Evolutionary conservation across 2,329 filamentous ascomycete species (phyloP), one percentile per base, ranked within the genome.

Genomic region (Stagonosporopsis rhizophila): DNA sequence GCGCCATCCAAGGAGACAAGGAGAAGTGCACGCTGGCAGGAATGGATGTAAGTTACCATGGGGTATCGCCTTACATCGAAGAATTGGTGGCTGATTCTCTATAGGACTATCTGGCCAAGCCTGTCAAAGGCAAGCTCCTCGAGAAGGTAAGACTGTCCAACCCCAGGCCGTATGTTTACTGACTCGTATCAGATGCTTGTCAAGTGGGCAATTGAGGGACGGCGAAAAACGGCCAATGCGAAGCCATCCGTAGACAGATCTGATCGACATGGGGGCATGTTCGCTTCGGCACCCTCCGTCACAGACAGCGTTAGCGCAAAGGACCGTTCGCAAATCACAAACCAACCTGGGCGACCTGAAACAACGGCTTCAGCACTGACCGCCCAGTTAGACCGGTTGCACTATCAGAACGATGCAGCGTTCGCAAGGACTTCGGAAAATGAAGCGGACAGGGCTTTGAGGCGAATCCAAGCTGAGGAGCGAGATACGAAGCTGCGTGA

Each of bases 1-100:
- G 87, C 4, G 89, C 89, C 0, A 91, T 92, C 37, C 88, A 91
- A 69, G 89, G 89, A 4, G 89, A 92, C 66, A 81, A 83, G 44
- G 89, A 92, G 70, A 91, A 91, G 69, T 92, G 89, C 69, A 83
- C 85, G 57, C 83, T 82, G 58, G 87, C 88, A 8, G 89, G 89
- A 28, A 92, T 92, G 89, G 89, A 92, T 60, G 72, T 74, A 52
- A 72, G 70, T 68, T n/a, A 46, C 19, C 48, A 32, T 19, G 44
- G 52, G 45, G 48, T 38, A 52, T 49, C 46, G 50, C 49, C 55
- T 47, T 52, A 48, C 34, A 27, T 56, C 32, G 32, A 39, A 47
- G 19, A 52, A 51, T 49, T 39, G 41, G 54, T 37, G 41, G 46
- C 41, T 60, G 38, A 59, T 27, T 32, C 41, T 54, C 28, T 47